Evolutionary conservation across 352 stramenopile species (phyloP), one percentile per base, ranked within the genome.

Genomic region (Globisporangium echinulatum): DNA sequence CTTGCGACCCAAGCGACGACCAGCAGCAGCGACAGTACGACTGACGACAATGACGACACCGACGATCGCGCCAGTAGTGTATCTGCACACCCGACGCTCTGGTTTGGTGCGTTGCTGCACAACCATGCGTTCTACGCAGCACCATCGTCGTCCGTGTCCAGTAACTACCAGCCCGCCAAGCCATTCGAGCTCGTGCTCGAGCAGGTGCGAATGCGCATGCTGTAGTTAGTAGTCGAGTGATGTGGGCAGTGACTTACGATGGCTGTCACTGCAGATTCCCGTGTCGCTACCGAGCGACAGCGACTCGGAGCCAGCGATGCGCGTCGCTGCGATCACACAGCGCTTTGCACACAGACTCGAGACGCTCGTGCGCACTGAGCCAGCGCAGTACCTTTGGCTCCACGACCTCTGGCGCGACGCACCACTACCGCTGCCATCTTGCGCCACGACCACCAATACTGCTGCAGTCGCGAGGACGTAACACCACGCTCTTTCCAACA

Each of bases 301-400:
- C 25, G 25, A 33, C 25, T 33, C 25, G 25, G 25, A 33, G 25
- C 25, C 25, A 33, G 25, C 25, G 25, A 33, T 33, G 25, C 25
- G 25, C 8, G 59, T 50, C 7, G 51, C 59, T 14, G 49, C 36
- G 7, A 48, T 83, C 39, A 77, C 67, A 13, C 71, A 83, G 54
- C 66, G 54, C 40, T 87, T 80, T 55, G 75, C 77, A 0, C 48
- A 36, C 1, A 57, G 66, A 40, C 58, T 87, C 46, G 74, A 82
- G 43, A 57, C 66, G 15, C 40, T 76, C 7, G 61, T 85, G 5
- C 52, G 39, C 2, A 47, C 64, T 9, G 49, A 74, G 36, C 68
- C 75, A 2, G 67, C 58, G 47, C 77, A 87, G 60, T 85, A 87
- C 44, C 58, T 85, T 13, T 86, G 76, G 77, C 72, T 85, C 47